Conservation (phyloP, 129 eudicot genomes). For the Sambucus nigra region DNA sequence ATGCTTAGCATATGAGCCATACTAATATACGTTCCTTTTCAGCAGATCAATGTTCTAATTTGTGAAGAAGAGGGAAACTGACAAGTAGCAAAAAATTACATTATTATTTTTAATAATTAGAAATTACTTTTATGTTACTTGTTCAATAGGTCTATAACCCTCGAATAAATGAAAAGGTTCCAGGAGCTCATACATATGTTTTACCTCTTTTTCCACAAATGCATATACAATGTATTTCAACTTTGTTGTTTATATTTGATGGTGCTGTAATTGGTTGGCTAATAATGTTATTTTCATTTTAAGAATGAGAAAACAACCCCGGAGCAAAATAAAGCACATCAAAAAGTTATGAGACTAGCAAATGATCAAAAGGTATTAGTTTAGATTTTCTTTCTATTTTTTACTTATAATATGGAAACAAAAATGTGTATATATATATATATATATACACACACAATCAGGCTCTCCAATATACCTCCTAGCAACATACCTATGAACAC, state of each 20-base stretch:
- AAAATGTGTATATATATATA: neutral
- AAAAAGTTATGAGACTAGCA: slow-evolving; percentile 25
- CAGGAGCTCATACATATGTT: neutral
- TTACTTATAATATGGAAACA: neutral
- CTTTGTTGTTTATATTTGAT: neutral
- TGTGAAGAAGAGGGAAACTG: too few species aligned
- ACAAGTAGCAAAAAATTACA: too few species aligned
- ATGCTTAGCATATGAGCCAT: too few species aligned
- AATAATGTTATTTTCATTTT: neutral
- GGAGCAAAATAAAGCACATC: slow-evolving; percentile 34
- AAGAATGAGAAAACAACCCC: slow-evolving; percentile 24
- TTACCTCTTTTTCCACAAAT: neutral
- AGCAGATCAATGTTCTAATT: too few species aligned
- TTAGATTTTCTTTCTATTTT: too few species aligned
- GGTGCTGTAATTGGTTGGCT: slow-evolving; percentile 1
- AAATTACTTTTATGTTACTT: neutral
- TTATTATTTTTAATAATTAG: too few species aligned
- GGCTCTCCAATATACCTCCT: too few species aligned
- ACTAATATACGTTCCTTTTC: too few species aligned
- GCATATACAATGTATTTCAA: neutral
- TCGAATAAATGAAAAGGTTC: neutral
- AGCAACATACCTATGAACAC: too few species aligned
- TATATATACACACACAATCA: too few species aligned
- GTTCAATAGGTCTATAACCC: neutral
- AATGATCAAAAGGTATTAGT: slow-evolving; percentile 27